Base-by-base conservation (phyloP, 2,329 filamentous ascomycete genomes). In the Nakataea oryzae region DNA sequence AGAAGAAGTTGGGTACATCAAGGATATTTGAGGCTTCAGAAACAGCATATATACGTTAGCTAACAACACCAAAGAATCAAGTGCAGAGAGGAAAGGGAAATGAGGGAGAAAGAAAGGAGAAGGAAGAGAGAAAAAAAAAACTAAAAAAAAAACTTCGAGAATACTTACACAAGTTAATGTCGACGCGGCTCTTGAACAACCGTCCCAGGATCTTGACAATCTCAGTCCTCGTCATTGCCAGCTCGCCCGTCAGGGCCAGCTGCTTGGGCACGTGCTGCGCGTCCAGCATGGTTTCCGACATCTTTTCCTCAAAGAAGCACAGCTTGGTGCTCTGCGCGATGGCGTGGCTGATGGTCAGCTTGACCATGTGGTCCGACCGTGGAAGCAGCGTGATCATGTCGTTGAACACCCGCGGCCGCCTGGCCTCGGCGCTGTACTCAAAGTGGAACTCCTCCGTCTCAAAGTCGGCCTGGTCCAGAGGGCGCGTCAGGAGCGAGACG, bases 361-460 rank as follows among this genome's bases (percentile, higher is more conserved):
- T 97, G 72, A 97, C 96, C 93, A 99, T 97, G 76, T 99, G 95
- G 76, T 99, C 95, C 30, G 82, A 85, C 54, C 91, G 88, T 64
- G 91, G 96, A 65, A 96, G 83, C 57, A 99, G 79, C 0, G 95
- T 99, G 69, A 99, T 97, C 95, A 99, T 99, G 74, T 99, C 95
- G 75, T 99, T 97, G 78, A 96, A 99, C 32, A 99, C 90, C 62
- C 95, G 85, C 5, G 95, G 95, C 59, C 93, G 85, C 65, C 92
- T 88, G 41, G 95, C 91, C 63, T 91, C 83, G 0, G 86, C 83
- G 69, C 91, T 96, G 78, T 99, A 99, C 74, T 97, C 93, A 71
- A 99, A 99, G 72, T 99, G 93, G 70, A 99, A 97, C 71, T 97
- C 93, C 72, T 99, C 95, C 0, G 90, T 99, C 77, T 99, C 95